These are phyloP conservation scores for Blastomyces silverae DNA, from an alignment of 2,329 filamentous ascomycete species.

Conservation along the genomic window DNA sequence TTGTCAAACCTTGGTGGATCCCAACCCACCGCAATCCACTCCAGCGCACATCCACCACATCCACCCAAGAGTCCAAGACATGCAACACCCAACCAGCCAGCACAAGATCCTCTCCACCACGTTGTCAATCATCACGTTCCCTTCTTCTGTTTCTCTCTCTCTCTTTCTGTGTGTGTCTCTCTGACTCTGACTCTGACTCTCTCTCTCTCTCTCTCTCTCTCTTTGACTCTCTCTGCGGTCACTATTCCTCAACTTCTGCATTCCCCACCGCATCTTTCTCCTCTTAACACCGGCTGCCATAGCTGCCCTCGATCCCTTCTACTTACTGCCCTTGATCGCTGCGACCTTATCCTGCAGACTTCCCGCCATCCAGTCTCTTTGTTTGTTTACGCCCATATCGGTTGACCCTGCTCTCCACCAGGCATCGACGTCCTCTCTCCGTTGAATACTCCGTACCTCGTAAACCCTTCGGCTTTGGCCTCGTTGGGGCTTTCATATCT, in stretches of 20 bases:
- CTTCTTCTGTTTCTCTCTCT: neutral
- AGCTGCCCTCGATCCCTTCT: neutral
- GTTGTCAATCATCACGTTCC: slow-evolving; percentile 9
- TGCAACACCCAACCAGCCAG: neutral
- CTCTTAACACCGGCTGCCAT: neutral
- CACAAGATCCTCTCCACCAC: slow-evolving; percentile 10
- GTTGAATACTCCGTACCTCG: neutral
- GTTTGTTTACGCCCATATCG: neutral
- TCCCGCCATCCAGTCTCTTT: neutral
- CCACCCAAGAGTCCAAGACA: neutral
- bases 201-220: neutral
- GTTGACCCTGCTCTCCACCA: neutral
- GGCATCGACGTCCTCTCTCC: neutral
- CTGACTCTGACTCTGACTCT: neutral
- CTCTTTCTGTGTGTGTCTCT: neutral
- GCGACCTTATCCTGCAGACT: neutral
- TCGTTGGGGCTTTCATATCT: neutral
- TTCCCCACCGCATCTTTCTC: neutral
- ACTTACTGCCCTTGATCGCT: neutral
- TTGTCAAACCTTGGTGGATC: neutral
- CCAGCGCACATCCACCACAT: neutral
- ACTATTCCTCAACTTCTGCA: neutral
- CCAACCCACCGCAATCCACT: neutral
- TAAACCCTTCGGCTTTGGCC: neutral
- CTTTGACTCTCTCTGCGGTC: no score